A percentile compares a stretch with the other conserved stretches of the same genome.
Evolutionary conservation across 768 basidiomycete genomes (phyloP).

Genomic region (Hygrophoropsis aurantiaca): DNA sequence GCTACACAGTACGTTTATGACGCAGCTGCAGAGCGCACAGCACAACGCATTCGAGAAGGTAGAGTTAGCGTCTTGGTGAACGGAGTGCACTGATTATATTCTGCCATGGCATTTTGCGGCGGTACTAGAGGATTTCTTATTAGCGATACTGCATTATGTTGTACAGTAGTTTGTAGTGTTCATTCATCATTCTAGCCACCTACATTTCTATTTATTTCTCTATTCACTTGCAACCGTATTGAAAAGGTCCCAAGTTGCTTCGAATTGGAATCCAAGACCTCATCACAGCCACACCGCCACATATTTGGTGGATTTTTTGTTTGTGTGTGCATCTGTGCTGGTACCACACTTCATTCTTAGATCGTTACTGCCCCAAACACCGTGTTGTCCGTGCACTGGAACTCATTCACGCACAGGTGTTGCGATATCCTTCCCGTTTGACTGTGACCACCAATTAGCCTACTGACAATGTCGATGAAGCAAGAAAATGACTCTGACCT

Average conservation of each 20-base stretch:
- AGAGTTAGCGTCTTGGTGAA: constrained; percentile 33
- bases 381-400: background rate
- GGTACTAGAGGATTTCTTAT: constrained; percentile 2
- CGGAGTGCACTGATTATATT: constrained; percentile 42
- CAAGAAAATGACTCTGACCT: constrained; percentile 41
- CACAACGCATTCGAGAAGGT: constrained; percentile 54
- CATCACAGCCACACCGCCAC: no score
- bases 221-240: no score
- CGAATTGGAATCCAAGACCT: no score
- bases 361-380: background rate
- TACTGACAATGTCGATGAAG: constrained; percentile 7
- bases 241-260: no score
- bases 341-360: no score
- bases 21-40: constrained; percentile 81
- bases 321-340: no score
- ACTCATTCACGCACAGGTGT: no score
- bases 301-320: no score
- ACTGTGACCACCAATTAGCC: background rate
- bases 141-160: constrained; percentile 6
- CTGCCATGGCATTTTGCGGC: constrained; percentile 26
- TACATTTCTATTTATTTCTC: constrained; percentile 5
- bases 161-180: constrained; percentile 8
- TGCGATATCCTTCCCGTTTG: no score
- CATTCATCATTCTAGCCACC: constrained; percentile 1
- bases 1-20: constrained; percentile 85